Base-by-base conservation (phyloP, 1,139 yeast genomes). In the Torulaspora pretoriensis region DNA sequence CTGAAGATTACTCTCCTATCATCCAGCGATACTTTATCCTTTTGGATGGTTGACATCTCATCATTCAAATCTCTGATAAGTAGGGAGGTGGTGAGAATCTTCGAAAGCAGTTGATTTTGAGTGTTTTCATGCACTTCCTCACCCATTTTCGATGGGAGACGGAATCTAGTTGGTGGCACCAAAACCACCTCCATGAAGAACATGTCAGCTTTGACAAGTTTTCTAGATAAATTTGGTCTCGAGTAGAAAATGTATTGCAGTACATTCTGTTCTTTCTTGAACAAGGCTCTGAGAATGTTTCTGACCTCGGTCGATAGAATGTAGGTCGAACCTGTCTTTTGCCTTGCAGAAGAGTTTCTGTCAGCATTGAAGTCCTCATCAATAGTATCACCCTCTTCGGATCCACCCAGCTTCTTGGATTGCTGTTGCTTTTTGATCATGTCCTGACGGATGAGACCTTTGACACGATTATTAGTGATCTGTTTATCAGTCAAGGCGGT, bases 151-250 rank as follows among this genome's bases (percentile, higher is more conserved):
- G 96, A 84, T 12, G 98, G 98, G 54, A 92, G 77, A 68, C 99
- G 78, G 73, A 92, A 94, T 67, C 97, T 77, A 3, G 98, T 94
- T 40, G 98, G 94, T 28, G 99, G 98, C 29, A 94, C 97, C 43
- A 89, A 83, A 48, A 94, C 71, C 4, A 88, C 79, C 55, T 86
- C 90, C 57, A 88, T 75, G 71, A 94, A 94, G 68, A 92, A 94
- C 74, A 88, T 77, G 61, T 92, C 96, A n/a, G 96, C 84, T 31
- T 76, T 70, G 9, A 86, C 78, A 14, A 54, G 53, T 26, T 72
- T 74, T 34, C 68, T 73, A 23, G 69, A 67, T 4, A 72, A 56
- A 40, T 69, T 70, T 14, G 97, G 96, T 67, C 89, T 77, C 22
- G 92, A 77, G 58, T 86, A 87, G 77, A 90, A 89, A 45, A 83